phyloP scores from a whole-genome alignment of 163 green algal genomes.

The Chlorella variabilis region DNA sequence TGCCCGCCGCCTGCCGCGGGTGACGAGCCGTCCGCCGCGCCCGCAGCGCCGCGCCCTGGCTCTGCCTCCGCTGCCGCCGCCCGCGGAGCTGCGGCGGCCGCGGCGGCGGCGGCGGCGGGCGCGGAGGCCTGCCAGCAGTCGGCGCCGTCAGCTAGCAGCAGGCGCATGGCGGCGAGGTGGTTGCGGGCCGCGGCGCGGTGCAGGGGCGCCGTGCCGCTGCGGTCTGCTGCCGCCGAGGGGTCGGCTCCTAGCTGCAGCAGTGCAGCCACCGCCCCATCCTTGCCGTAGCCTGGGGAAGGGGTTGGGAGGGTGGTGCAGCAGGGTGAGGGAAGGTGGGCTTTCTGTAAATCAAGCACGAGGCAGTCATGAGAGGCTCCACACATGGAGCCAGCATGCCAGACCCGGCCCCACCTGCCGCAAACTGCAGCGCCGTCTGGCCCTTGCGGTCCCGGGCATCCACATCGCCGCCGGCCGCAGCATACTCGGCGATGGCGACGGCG shows the following conservation, averaged over 20 bases:
- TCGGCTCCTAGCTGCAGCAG: slow-evolving; percentile 30
- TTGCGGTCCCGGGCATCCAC: slow-evolving; percentile 17
- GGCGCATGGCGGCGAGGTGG: slow-evolving; percentile 2
- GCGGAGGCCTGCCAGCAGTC: neutral
- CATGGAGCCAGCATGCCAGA: neutral
- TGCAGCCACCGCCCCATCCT: neutral
- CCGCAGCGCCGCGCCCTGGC: neutral
- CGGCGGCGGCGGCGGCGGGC: neutral
- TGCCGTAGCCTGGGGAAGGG: slow-evolving; percentile 9
- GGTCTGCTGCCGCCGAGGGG: neutral
- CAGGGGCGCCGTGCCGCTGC: slow-evolving; percentile 23
- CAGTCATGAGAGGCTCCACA: too few relatives aligned
- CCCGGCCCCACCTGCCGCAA: slow-evolving; percentile 24
- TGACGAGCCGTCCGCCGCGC: neutral
- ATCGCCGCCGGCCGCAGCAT: slow-evolving; percentile 13
- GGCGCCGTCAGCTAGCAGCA: slow-evolving; percentile 25
- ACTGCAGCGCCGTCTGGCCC: slow-evolving; percentile 36
- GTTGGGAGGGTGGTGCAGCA: neutral
- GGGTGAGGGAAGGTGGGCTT: too few relatives aligned
- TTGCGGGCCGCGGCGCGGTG: slow-evolving; percentile 26
- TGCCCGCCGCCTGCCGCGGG: neutral
- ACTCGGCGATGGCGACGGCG: slow-evolving; percentile 1
- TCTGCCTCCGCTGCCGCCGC: neutral
- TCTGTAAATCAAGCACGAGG: neutral
- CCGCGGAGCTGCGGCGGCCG: neutral